Conservation (phyloP, 768 basidiomycete genomes). For the Rhodosporidiobolus sp. region DNA sequence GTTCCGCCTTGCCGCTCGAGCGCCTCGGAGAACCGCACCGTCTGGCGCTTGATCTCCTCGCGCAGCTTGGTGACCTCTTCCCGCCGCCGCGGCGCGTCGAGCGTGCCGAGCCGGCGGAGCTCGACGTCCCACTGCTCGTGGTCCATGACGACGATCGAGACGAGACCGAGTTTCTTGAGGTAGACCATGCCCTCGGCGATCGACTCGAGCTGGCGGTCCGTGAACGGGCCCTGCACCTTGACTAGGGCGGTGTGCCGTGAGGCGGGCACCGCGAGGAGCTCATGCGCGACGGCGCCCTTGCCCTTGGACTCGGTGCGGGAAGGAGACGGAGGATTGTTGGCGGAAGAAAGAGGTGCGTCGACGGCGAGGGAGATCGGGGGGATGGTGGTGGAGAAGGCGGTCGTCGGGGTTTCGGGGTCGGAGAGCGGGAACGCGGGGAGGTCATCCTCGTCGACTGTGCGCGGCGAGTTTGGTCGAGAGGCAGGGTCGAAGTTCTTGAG, state of each 20-base stretch:
- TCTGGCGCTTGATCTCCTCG: conserved; percentile 61
- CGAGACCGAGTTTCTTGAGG: conserved; percentile 89
- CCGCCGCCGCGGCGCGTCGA: conserved; percentile 4
- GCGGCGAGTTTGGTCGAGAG: conserved; percentile 42
- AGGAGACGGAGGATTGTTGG: neutral
- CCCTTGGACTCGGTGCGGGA: neutral
- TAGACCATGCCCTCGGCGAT: conserved; percentile 90
- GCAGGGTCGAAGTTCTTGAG: conserved; percentile 83
- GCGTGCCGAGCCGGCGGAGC: conserved; percentile 46
- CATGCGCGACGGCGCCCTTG: conserved; percentile 19
- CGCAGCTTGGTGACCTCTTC: conserved; percentile 25
- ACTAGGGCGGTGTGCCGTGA: conserved; percentile 85
- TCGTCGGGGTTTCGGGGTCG: conserved; percentile 47
- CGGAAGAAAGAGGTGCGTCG: conserved; percentile 55
- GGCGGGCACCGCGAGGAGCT: conserved; percentile 58
- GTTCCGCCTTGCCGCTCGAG: conserved; percentile 81
- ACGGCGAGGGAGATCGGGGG: conserved; percentile 58
- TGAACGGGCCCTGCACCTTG: conserved; percentile 94
- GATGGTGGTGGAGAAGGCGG: conserved; percentile 43
- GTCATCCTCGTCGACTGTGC: conserved; percentile 16
- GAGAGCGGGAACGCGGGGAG: conserved; percentile 46
- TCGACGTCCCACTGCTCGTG: conserved; percentile 70
- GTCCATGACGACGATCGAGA: conserved; percentile 92
- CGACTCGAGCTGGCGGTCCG: conserved; percentile 85
- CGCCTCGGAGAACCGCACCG: conserved; percentile 74